Base-by-base conservation (phyloP, 2,329 filamentous ascomycete genomes). In the Tolypocladium amazonense region DNA sequence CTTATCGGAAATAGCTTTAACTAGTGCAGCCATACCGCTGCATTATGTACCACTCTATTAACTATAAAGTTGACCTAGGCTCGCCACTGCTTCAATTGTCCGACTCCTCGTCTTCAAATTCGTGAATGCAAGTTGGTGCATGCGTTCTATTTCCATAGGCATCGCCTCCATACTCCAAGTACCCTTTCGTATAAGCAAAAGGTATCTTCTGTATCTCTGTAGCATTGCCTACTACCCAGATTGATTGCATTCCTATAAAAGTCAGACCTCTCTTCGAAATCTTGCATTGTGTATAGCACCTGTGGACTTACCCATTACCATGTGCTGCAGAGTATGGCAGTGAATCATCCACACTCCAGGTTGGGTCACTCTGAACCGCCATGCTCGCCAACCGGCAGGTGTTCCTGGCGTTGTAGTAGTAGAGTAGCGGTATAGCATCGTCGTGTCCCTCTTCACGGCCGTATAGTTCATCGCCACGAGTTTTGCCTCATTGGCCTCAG, bases 311-410 rank as follows among this genome's bases (percentile, higher is more conserved):
- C 78, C 63, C 59, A 84, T 84, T 23, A 82, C 71, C 77, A 83
- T 82, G 67, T 86, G 83, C 59, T 79, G 77, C 54, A 81, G 64
- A 25, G 81, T 77, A 67, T 86, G 83, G 61, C 83, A 86, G 68
- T 86, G 83, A 62, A 86, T 73, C 80, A 86, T 80, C 82, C 82
- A 86, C 3, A 82, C 81, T 0, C 84, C 84, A 0, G 64, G 55
- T 45, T 63, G 56, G 27, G 73, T 68, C 2, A 79, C 68, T 5
- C 73, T 67, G 0, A 87, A 69, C 14, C 85, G 73, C 85, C 84
- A 88, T 0, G 77, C 83, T 27, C 85, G 73, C 85, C 85, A 88
- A 0, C 84, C 83, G 0, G 76, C 73, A 2, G 75, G 75, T 3
- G 73, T 67, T 4, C 76, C 71, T 0, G 76, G 67, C n/a, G 47